A percentile compares a stretch with the other conserved stretches of the same genome.
Evolutionary conservation across 2,329 filamentous ascomycete species (phyloP).

Genomic region (Diplodia intermedia): DNA sequence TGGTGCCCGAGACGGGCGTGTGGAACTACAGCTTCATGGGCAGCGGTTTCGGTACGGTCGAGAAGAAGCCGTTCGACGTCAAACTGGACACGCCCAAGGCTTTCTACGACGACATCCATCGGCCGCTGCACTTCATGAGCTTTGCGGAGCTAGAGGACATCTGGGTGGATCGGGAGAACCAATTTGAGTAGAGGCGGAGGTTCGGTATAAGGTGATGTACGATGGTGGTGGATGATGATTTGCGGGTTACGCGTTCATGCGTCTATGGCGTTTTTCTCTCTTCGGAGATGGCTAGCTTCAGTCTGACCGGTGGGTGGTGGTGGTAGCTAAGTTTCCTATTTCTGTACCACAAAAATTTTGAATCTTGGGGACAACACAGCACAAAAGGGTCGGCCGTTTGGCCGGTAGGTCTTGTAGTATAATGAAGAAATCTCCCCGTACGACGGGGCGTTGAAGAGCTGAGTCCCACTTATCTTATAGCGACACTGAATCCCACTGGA

Average conservation of each 20-base stretch:
- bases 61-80: conserved; percentile 90
- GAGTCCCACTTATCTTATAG: too few relatives aligned
- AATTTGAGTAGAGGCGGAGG: conserved; percentile 73
- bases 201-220: neutral
- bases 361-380: neutral
- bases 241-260: neutral
- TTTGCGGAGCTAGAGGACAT: conserved; percentile 98
- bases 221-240: neutral
- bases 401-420: conserved; percentile 15
- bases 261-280: neutral
- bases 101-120: conserved; percentile 92
- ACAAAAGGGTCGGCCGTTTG: neutral
- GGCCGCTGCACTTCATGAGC: conserved; percentile 94
- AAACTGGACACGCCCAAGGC: conserved; percentile 87
- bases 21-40: conserved; percentile 99
- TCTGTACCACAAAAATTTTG: neutral
- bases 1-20: conserved; percentile 85
- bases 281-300: neutral
- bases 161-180: conserved; percentile 91
- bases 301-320: neutral
- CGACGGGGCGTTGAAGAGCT: too few relatives aligned
- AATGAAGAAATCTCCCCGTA: neutral
- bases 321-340: neutral
- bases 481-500: too few relatives aligned
- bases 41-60: conserved; percentile 80